Percentiles rank a stretch among this genome's conserved stretches.
Evolutionary conservation across 108 stramenopile species (phyloP).

Genomic region (Pseudonitzschia delicatissima): DNA sequence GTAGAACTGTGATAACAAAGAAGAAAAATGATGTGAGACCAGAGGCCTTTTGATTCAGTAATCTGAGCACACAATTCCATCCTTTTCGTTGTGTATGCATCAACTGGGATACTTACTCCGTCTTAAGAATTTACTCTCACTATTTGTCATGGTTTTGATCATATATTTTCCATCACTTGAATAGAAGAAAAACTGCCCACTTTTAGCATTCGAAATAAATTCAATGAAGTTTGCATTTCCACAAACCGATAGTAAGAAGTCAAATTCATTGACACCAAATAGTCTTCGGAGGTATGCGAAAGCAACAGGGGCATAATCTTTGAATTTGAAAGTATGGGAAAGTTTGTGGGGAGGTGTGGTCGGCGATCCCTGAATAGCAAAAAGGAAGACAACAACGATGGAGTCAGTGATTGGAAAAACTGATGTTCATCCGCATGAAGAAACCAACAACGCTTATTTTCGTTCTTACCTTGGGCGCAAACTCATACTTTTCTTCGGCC

Average conservation of each 20-base stretch:
- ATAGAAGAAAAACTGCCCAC: constrained; percentile 99
- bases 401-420: too few relatives aligned
- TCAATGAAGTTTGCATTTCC: constrained; percentile 98
- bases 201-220: constrained; percentile 98
- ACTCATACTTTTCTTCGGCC: constrained; percentile 88
- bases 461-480: constrained; percentile 68
- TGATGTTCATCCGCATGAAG: too few relatives aligned
- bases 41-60: too few relatives aligned
- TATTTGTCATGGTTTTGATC: constrained; percentile 98
- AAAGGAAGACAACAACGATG: not conserved
- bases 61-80: not conserved
- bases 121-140: constrained; percentile 94
- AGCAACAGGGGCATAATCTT: constrained; percentile 91
- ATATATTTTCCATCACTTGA: constrained; percentile 97
- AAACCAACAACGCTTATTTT: too few relatives aligned
- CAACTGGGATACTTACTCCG: constrained; percentile 46
- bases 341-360: constrained; percentile 94
- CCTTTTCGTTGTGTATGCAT: too few relatives aligned
- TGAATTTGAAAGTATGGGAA: constrained; percentile 98
- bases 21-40: constrained; percentile 3
- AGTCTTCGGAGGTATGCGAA: constrained; percentile 87
- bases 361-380: constrained; percentile 49
- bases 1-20: constrained; percentile 54
- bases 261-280: constrained; percentile 91
- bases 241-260: constrained; percentile 92